Evolutionary conservation across 306 rosid species (phyloP), one percentile per base, ranked within the genome.

Genomic region (Echinosophora koreensis): DNA sequence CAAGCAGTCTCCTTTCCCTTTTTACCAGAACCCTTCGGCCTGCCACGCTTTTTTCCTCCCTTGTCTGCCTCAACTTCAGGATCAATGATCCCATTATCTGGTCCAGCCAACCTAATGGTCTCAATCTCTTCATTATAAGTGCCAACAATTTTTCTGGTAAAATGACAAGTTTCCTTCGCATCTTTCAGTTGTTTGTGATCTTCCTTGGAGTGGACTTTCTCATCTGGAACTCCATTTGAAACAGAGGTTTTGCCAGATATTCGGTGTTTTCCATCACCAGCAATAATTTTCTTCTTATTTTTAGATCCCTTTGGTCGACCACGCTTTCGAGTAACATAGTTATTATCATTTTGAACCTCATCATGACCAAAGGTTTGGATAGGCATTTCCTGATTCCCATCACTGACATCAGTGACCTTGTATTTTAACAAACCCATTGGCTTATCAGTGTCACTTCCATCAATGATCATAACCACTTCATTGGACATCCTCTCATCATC

Each of bases 261-360:
- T 8, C 1, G 30, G 51, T 63, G 52, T 50, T 62, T 80, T 68
- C 70, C 54, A 34, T 67, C 49, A 60, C 59, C 62, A 11, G 34
- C 56, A 41, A 41, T 41, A 27, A 6, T 57, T 46, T 68, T 76
- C 70, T 80, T 77, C 79, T 65, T 73, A 73, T 30, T 86, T 76
- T 75, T 64, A 69, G 86, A 46, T 35, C 83, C 85, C 77, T 79
- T 87, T 39, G 88, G 85, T 34, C 81, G 81, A 79, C 86, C 88
- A 1, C 30, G 68, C 81, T 61, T 87, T 8, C 22, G 56, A 63
- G 78, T 71, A 69, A 52, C 42, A 71, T 47, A 74, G 9, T 14
- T 38, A 35, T 16, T 58, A 22, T 76, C 71, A 55, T 4, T 65
- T 69, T 18, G 55, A 78, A 63, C 66, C 76, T 78, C 82, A 6